Percentiles rank a stretch among this genome's conserved stretches.
phyloP scores from a whole-genome alignment of 208 protist species.

The Sergeia podlipaevii region DNA sequence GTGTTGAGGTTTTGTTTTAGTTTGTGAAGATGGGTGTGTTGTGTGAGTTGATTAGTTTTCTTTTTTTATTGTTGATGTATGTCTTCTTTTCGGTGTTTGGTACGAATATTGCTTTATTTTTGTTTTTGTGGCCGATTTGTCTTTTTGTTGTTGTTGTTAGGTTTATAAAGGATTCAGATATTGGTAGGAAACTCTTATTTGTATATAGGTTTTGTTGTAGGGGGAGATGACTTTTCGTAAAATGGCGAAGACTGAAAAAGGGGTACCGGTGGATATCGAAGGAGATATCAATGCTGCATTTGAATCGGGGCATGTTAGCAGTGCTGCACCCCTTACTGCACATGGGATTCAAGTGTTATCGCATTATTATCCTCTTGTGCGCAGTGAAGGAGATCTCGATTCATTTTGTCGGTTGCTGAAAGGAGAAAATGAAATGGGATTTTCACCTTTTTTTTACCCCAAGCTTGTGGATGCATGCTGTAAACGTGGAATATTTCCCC shows the following conservation, averaged over 20 bases:
- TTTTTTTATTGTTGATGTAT: too few species aligned
- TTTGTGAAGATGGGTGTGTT: too few species aligned
- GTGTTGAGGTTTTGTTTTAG: too few species aligned
- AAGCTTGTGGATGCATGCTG: slow-evolving; percentile 65
- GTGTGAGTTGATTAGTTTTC: too few species aligned
- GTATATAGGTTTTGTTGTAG: too few species aligned
- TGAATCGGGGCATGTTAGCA: slow-evolving; percentile 18
- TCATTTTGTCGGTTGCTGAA: slow-evolving; percentile 21
- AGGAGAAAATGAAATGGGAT: slow-evolving; percentile 42
- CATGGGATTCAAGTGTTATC: slow-evolving; percentile 25
- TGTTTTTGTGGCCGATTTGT: too few species aligned
- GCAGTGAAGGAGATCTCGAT: slow-evolving; percentile 36
- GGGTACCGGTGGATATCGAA: slow-evolving; percentile 14
- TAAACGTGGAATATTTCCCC: slow-evolving; percentile 69
- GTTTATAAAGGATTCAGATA: too few species aligned
- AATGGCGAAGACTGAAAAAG: neutral
- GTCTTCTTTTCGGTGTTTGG: too few species aligned
- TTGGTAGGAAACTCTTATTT: too few species aligned
- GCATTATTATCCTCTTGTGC: slow-evolving; percentile 21
- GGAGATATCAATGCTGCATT: slow-evolving; percentile 26
- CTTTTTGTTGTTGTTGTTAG: too few species aligned
- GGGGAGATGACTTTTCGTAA: too few species aligned
- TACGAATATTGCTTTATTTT: too few species aligned
- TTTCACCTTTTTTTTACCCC: slow-evolving; percentile 66
- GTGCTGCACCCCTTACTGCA: slow-evolving; percentile 16